Evolutionary conservation across 1,139 yeast genomes (phyloP), one percentile per base, ranked within the genome.

Genomic region (Pichia norvegensis): DNA sequence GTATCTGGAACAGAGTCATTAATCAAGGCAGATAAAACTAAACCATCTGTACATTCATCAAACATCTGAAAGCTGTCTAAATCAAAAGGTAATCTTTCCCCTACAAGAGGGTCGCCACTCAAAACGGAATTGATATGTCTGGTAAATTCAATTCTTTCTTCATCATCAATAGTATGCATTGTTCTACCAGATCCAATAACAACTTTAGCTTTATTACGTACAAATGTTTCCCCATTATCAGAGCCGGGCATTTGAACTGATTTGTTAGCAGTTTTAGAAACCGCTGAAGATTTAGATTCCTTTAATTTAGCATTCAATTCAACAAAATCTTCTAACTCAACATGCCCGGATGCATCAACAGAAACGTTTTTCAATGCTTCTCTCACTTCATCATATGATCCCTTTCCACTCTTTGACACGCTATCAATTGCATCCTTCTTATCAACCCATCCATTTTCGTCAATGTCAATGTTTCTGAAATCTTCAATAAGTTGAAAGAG

Each of bases 1-100:
- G 98, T 92, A 65, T 92, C 97, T 10, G 98, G 96, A 33, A 92
- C 98, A 20, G 97, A 87, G 66, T 92, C 98, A 65, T 92, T 92
- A 65, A 94, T 88, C 64, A 92, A 81, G 65, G 88, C 86, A 23
- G 97, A 88, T 49, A 92, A 73, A 23, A 94, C 92, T 60, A 92
- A 73, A 55, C 98, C 97, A 64, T 94, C 98, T 57, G 90, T 80
- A 68, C 96, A 87, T 67, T 92, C 98, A 65, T 92, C 99, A 61
- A 92, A 92, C 51, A 92, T 75, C 68, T 94, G 97, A 72, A 92
- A 92, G 36, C 92, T 84, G 55, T 92, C 95, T 10, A 95, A 81
- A 54, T 95, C 95, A 61, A 92, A 83, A 8, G 99, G 98, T 54
- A 92, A 70, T 56, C 96, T 72, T 52, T 74, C 70, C 22, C 97